Conservation (phyloP, 208 protist genomes). For the Novymonas esmeraldas region DNA sequence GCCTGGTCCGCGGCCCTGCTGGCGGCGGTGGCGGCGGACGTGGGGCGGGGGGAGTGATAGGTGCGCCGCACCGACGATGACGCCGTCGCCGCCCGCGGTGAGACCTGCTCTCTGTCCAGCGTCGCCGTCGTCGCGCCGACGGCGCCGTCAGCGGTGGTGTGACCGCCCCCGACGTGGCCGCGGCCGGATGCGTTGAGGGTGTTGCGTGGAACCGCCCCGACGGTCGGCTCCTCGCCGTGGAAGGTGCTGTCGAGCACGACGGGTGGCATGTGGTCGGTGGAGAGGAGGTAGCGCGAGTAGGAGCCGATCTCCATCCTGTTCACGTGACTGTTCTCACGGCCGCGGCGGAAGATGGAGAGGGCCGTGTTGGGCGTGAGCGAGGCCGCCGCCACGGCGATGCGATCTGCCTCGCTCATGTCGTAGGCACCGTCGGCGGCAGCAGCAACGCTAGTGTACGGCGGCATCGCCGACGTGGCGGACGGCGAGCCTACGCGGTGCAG, state of each 20-base stretch:
- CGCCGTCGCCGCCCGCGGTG: background rate
- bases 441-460: background rate
- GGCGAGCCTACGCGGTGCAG: background rate
- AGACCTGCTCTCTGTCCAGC: background rate
- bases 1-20: no score
- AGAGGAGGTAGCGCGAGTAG: conserved; percentile 75
- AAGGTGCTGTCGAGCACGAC: conserved; percentile 44
- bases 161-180: background rate
- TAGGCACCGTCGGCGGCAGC: background rate
- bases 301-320: conserved; percentile 72
- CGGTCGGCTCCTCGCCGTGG: conserved; percentile 35
- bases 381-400: conserved; percentile 22
- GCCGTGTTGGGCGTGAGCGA: conserved; percentile 32
- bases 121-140: background rate
- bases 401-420: conserved; percentile 11
- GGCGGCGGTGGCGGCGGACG: background rate
- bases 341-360: conserved; percentile 50
- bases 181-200: conserved; percentile 12
- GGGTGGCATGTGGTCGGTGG: conserved; percentile 40
- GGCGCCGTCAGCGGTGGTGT: background rate
- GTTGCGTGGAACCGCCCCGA: conserved; percentile 43
- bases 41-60: background rate
- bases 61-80: background rate
- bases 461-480: background rate
- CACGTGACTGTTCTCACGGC: conserved; percentile 71